These are phyloP conservation scores for Glebionis coronaria DNA, from an alignment of 129 eudicot genomes.

Conservation along the genomic window DNA sequence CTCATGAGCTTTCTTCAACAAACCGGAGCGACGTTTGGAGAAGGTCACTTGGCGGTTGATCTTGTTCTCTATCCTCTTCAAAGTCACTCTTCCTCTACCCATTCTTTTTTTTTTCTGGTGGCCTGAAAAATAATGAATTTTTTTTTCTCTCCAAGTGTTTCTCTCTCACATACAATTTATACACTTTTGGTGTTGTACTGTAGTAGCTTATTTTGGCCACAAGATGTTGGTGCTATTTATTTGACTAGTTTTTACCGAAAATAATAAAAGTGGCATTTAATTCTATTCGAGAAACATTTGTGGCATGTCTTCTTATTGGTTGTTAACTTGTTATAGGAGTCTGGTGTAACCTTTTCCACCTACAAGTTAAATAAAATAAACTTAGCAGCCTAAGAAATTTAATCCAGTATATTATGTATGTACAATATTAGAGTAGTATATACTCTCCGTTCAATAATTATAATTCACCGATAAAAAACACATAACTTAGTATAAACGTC, in stretches of 20 bases:
- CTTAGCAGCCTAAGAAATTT: too few relatives aligned
- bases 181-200: background rate
- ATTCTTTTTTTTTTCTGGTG: slow-evolving; percentile 18
- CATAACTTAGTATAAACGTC: too few relatives aligned
- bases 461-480: too few relatives aligned
- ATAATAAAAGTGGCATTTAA: too few relatives aligned
- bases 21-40: slow-evolving; percentile 69
- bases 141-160: background rate
- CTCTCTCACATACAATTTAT: slow-evolving; percentile 4
- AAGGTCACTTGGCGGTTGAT: slow-evolving; percentile 81
- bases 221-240: slow-evolving; percentile 10
- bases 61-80: slow-evolving; percentile 92
- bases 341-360: background rate
- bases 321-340: background rate
- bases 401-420: too few relatives aligned
- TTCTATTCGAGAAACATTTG: too few relatives aligned
- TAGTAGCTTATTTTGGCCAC: slow-evolving; percentile 1
- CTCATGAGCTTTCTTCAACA: slow-evolving; percentile 87
- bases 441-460: too few relatives aligned
- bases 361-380: too few relatives aligned
- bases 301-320: background rate
- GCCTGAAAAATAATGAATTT: background rate
- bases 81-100: slow-evolving; percentile 87
- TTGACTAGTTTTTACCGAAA: background rate
- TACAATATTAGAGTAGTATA: too few relatives aligned